These are phyloP conservation scores for Trichoderma sp. DNA, from an alignment of 2,329 filamentous ascomycete species.

Conservation along the genomic window DNA sequence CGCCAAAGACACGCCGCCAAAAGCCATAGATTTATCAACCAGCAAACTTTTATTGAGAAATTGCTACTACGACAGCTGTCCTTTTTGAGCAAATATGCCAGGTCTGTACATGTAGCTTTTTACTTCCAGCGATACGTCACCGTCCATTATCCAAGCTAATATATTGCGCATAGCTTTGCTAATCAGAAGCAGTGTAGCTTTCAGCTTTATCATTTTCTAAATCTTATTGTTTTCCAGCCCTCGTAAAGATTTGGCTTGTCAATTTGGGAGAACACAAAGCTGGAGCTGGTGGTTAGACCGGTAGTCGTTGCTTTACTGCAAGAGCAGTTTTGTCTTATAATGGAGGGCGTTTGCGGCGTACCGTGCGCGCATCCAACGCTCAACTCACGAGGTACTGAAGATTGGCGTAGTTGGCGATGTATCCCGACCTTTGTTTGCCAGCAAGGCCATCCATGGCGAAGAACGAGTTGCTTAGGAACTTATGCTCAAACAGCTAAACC, in stretches of 20 bases:
- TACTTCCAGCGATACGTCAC: neutral
- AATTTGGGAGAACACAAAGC: neutral
- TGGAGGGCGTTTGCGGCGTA: neutral
- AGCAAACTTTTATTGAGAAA: neutral
- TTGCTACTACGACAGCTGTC: no score
- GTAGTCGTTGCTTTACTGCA: neutral
- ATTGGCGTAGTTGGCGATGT: neutral
- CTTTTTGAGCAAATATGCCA: no score
- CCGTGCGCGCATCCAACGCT: neutral
- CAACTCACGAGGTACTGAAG: neutral
- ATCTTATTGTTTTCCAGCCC: neutral
- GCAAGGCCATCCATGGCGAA: neutral
- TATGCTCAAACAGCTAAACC: neutral
- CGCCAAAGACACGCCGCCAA: neutral
- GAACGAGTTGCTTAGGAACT: neutral
- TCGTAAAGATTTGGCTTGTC: neutral
- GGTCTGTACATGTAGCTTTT: neutral
- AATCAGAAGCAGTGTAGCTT: neutral
- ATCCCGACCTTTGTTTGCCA: neutral
- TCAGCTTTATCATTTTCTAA: no score
- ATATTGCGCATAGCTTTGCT: neutral
- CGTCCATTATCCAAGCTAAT: neutral
- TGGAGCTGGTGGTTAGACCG: neutral
- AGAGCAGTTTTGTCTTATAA: neutral
- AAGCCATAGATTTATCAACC: neutral